Evolutionary conservation across 805 yeast species (phyloP), one percentile per base, ranked within the genome.

Genomic region (Ogataea methylovora): DNA sequence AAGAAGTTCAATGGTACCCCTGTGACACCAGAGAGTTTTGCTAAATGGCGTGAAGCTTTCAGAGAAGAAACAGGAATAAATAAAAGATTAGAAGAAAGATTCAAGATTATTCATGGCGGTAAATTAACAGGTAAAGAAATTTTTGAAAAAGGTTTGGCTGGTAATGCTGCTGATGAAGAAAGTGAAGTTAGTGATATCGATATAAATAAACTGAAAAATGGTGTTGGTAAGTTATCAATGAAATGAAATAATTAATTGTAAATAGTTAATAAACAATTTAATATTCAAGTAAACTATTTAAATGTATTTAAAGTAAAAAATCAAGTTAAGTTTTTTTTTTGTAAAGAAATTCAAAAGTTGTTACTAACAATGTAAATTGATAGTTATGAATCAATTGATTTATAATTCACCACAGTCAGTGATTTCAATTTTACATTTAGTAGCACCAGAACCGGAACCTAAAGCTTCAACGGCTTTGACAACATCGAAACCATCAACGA

Each of bases 1-100:
- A 80, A 79, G 55, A 92, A 92, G 58, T 90, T 90, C 60, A 66
- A 69, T 27, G 98, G 98, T 24, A 92, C 97, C 1, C 74, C 82
- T 35, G 96, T 90, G 5, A 90, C 97, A 2, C 60, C 57, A 12
- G 94, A 84, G 45, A 67, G 80, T n/a, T 90, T 73, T 54, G 52
- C 54, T 2, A 66, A 56, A 30, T 90, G 98, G 98, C 68, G 95
- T 50, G 36, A 38, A 3, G 64, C 59, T 34, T 88, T 92, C 58
- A 69, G 94, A 38, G 61, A 65, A 37, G 96, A 84, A 48, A 60
- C 79, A 72, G 75, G 77, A n/a, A 61, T 75, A 42, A 90, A 83
- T 45, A 70, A 71, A 32, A 65, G 76, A 43, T 69, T 74, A 36
- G 59, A 58, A 24, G 61, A 66, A 34, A 67, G 84, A 43, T 69